phyloP scores from a whole-genome alignment of 768 basidiomycete genomes.

The Calocybe gangraenosa region DNA sequence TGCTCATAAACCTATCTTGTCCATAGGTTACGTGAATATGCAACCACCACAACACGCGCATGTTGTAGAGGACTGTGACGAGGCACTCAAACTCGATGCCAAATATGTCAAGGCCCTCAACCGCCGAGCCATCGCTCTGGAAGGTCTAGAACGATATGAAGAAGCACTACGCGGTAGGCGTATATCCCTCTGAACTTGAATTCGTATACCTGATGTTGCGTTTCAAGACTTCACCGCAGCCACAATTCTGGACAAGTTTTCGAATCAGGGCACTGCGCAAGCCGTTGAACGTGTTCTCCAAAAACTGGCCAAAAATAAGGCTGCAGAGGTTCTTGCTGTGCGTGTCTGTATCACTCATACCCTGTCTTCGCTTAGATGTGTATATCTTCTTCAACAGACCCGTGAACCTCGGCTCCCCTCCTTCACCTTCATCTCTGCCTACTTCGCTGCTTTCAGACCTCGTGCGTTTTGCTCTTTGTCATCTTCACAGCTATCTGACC shows the following conservation, averaged over 20 bases:
- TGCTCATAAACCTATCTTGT: not conserved
- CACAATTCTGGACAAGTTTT: conserved; percentile 91
- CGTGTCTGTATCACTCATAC: conserved; percentile 17
- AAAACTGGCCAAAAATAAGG: conserved; percentile 69
- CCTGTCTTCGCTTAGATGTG: not conserved
- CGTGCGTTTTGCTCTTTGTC: conserved; percentile 41
- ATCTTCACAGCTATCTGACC: not conserved
- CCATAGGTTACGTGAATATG: conserved; percentile 86
- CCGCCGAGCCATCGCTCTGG: conserved; percentile 82
- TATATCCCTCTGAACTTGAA: not conserved
- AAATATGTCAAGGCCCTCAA: conserved; percentile 90
- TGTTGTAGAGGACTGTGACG: conserved; percentile 86
- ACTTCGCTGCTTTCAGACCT: conserved; percentile 94
- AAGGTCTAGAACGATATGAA: conserved; percentile 67
- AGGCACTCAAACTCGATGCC: conserved; percentile 77
- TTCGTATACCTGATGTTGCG: not conserved
- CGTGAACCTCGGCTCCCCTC: conserved; percentile 86
- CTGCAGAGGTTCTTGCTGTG: conserved; percentile 66
- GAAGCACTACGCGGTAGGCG: conserved; percentile 75
- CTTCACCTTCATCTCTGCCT: conserved; percentile 88
- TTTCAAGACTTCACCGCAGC: conserved; percentile 88
- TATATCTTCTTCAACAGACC: conserved; percentile 28
- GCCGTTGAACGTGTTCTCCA: conserved; percentile 93
- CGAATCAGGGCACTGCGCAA: conserved; percentile 71
- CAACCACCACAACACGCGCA: conserved; percentile 76